A percentile compares a stretch with the other conserved stretches of the same genome.
phyloP scores from a whole-genome alignment of 495 filamentous ascomycete species.

The Aspergillus avenaceus region DNA sequence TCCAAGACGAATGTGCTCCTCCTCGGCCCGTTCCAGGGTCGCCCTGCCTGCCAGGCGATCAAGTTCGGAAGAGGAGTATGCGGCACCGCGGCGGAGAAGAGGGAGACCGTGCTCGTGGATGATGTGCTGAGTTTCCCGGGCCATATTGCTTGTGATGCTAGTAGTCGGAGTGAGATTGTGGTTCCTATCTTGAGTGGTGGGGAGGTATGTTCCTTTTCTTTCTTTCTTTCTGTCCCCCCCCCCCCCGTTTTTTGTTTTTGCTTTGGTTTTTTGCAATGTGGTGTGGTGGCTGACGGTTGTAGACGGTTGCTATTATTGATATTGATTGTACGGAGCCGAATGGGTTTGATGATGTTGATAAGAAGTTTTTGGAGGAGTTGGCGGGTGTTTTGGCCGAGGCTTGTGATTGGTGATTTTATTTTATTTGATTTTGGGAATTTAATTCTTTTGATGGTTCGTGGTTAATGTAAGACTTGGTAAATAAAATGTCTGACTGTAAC shows the following conservation, averaged over 20 bases:
- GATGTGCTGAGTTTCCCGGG: constrained; percentile 78
- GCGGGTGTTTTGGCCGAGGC: constrained; percentile 58
- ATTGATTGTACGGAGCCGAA: constrained; percentile 68
- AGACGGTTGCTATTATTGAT: constrained; percentile 87
- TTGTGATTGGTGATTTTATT: constrained; percentile 66
- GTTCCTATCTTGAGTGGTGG: constrained; percentile 66
- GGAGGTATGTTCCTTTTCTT: constrained; percentile 35
- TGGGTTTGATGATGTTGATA: constrained; percentile 77
- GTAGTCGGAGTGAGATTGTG: constrained; percentile 83
- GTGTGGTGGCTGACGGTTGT: constrained; percentile 3
- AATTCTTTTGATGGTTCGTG: not conserved
- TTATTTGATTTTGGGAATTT: too few species aligned
- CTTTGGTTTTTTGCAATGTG: not conserved
- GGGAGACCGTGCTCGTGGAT: constrained; percentile 63
- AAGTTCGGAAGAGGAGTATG: constrained; percentile 78
- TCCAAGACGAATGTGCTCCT: constrained; percentile 49
- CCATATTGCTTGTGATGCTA: constrained; percentile 88
- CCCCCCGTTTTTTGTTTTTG: not conserved
- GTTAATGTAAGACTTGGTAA: not conserved
- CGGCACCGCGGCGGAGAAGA: constrained; percentile 64
- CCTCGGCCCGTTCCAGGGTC: constrained; percentile 84
- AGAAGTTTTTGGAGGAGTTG: constrained; percentile 62
- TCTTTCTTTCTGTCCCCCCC: not conserved
- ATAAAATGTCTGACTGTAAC: not conserved
- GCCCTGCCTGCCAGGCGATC: constrained; percentile 85